Evolutionary conservation across 75 land plant species (phyloP), one percentile per base, ranked within the genome.

Genomic region (Pseudotsuga menziesii): DNA sequence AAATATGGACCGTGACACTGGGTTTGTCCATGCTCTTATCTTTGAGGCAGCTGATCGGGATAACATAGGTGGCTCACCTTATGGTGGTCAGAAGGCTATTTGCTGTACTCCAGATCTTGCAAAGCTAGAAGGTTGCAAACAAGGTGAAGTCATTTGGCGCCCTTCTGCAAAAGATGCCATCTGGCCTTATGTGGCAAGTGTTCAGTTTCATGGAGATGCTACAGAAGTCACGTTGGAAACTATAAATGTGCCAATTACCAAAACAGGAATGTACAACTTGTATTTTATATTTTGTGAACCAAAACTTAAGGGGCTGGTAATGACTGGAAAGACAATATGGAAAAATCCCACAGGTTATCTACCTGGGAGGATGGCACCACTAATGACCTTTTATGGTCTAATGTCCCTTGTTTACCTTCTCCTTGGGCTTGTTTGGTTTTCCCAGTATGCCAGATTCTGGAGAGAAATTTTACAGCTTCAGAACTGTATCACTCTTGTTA

Each of bases 341-440:
- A 92, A 85, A 82, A 95, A 92, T 71, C 98, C 98, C 27, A 80
- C 80, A 26, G 98, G 98, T 15, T 95, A 92, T 82, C 77, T 95
- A 32, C 98, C 98, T 9, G 98, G 98, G 58, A 84, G 93, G 74
- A 95, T 95, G 98, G 89, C 93, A 35, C 96, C 98, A 22, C 56
- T 89, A 19, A 83, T 91, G 93, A 91, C 83, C 7, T 95, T 95
- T 77, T 93, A 86, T 78, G 98, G 91, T 16, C 67, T 87, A 48
- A 89, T 95, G 91, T 89, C 96, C 12, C 79, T 92, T 29, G 95
- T 91, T 15, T 95, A 89, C 76, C 81, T 89, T 29, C 75, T 80
- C 22, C 90, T 95, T 76, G 96, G 91, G 39, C 58, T 93, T 35
- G 66, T 84, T 56, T 95, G 98, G 98, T 90, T 92, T 69, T 73